phyloP scores from a whole-genome alignment of 2,329 filamentous ascomycete species.

The Sporothrix dimorphospora region DNA sequence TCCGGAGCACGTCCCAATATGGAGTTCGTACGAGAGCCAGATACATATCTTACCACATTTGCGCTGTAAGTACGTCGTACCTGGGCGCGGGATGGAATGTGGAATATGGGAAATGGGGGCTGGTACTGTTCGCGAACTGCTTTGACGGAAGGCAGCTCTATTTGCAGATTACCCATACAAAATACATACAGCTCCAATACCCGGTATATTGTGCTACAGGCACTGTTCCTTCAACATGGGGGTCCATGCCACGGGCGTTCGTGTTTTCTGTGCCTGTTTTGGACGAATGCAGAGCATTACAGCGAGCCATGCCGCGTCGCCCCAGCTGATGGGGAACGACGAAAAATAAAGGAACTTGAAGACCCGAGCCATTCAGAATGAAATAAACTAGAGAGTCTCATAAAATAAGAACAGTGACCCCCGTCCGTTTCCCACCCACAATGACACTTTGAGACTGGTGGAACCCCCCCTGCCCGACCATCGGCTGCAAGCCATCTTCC shows the following conservation, averaged over 20 bases:
- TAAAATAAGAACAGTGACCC: not conserved
- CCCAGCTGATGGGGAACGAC: not conserved
- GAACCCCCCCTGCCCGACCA: conserved; percentile 13
- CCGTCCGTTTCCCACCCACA: conserved; percentile 10
- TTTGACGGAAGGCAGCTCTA: not conserved
- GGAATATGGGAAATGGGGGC: not conserved
- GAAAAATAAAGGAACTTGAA: not conserved
- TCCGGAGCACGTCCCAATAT: not conserved
- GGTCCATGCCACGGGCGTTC: not conserved
- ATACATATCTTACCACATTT: not conserved
- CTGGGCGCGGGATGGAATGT: conserved; percentile 5
- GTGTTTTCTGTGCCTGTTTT: conserved; percentile 9
- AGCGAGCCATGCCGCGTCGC: conserved; percentile 1
- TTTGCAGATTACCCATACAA: not conserved
- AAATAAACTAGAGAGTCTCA: not conserved
- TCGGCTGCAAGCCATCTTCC: conserved; percentile 20
- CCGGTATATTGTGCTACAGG: not conserved
- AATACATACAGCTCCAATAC: not conserved
- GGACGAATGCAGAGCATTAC: conserved; percentile 20
- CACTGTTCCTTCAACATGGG: not conserved
- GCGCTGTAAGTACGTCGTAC: too few relatives aligned
- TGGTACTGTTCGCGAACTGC: not conserved
- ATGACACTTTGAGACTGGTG: conserved; percentile 10
- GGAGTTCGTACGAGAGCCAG: not conserved
- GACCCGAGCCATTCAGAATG: not conserved